phyloP scores from a whole-genome alignment of 2,329 filamentous ascomycete species.

The Arthroderma uncinatum region DNA sequence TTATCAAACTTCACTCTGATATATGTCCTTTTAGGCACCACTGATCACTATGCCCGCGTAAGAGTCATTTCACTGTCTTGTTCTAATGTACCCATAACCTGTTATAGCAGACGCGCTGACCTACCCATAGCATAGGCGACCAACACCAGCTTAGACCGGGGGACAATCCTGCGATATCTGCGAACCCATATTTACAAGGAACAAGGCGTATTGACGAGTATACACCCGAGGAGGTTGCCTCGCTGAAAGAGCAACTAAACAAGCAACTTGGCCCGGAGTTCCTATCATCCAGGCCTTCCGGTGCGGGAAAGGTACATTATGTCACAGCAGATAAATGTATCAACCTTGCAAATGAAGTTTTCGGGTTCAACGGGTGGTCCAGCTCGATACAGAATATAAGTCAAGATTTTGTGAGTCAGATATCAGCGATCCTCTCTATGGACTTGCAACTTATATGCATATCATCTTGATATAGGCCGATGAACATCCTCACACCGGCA shows the following conservation, averaged over 20 bases:
- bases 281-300: constrained; percentile 74
- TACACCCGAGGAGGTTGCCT: constrained; percentile 82
- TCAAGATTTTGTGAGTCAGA: constrained; percentile 66
- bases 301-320: constrained; percentile 83
- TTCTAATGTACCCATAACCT: background rate
- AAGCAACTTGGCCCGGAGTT: constrained; percentile 94
- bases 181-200: constrained; percentile 72
- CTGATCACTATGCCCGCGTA: constrained; percentile 38
- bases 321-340: constrained; percentile 95
- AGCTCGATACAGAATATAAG: constrained; percentile 90
- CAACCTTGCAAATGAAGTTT: constrained; percentile 84
- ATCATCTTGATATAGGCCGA: constrained; percentile 47
- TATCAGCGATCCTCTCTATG: background rate
- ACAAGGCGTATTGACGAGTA: constrained; percentile 62
- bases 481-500: constrained; percentile 65
- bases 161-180: constrained; percentile 26
- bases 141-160: constrained; percentile 40
- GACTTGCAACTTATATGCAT: background rate
- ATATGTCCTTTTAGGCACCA: background rate
- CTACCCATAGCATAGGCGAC: constrained; percentile 49
- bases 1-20: background rate
- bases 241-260: constrained; percentile 72
- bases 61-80: constrained; percentile 13
- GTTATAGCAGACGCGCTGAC: background rate
- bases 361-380: constrained; percentile 96